phyloP scores from a whole-genome alignment of 768 basidiomycete genomes.

The Favolaschia claudopus region DNA sequence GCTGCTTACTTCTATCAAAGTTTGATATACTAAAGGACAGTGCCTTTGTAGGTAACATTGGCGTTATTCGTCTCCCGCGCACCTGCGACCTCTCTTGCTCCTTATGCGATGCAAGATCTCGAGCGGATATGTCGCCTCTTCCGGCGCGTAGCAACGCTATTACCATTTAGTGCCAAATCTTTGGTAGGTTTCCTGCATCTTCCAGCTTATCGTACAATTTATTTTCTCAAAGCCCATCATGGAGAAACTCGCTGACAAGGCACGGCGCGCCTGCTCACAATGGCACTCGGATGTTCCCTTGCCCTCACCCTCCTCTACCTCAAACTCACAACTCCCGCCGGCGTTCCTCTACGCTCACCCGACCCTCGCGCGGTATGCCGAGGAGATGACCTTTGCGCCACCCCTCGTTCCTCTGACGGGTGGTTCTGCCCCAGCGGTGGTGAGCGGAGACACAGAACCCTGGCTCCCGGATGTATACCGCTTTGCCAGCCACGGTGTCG shows the following conservation, averaged over 20 bases:
- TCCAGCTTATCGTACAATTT: constrained; percentile 4
- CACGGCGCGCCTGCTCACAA: constrained; percentile 53
- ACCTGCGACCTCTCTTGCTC: constrained; percentile 63
- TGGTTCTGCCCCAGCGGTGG: constrained; percentile 14
- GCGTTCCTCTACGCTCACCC: constrained; percentile 47
- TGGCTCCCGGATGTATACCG: constrained; percentile 58
- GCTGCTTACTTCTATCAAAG: neutral
- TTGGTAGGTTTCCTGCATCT: constrained; percentile 48
- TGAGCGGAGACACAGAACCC: constrained; percentile 27
- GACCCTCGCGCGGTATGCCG: constrained; percentile 41
- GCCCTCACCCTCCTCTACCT: constrained; percentile 21
- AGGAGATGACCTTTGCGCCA: constrained; percentile 36
- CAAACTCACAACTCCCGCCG: constrained; percentile 35
- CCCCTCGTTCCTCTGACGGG: constrained; percentile 14
- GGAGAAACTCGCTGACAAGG: constrained; percentile 61
- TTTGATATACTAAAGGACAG: neutral
- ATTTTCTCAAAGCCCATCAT: constrained; percentile 54
- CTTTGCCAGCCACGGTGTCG: constrained; percentile 51
- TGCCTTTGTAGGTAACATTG: constrained; percentile 58
- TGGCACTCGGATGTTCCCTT: constrained; percentile 29
- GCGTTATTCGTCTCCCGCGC: constrained; percentile 71
- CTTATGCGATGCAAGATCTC: constrained; percentile 66
- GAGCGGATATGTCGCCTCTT: constrained; percentile 67
- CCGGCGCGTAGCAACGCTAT: constrained; percentile 60
- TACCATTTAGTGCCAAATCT: constrained; percentile 67